Conservation (phyloP, 2,329 filamentous ascomycete genomes). For the Botrytis fragariae region DNA sequence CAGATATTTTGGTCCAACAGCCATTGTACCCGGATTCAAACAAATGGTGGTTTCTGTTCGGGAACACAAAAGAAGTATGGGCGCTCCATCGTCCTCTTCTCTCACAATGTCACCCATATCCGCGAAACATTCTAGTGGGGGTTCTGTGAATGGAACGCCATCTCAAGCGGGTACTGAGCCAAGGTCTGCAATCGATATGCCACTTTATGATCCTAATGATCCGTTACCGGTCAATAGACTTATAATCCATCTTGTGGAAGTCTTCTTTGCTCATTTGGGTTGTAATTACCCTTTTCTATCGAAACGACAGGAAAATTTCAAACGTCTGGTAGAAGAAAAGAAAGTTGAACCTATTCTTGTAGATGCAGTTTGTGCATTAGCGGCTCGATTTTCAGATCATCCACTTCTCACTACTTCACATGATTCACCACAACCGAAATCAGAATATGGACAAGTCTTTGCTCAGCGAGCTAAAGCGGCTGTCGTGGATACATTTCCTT, state of each 20-base stretch:
- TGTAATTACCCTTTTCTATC: slow-evolving; percentile 82
- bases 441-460: slow-evolving; percentile 74
- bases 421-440: slow-evolving; percentile 50
- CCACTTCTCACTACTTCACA: slow-evolving; percentile 51
- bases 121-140: slow-evolving; percentile 23
- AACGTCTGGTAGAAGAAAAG: slow-evolving; percentile 69
- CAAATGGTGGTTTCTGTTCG: slow-evolving; percentile 83
- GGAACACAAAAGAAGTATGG: slow-evolving; percentile 58
- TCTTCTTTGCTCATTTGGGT: slow-evolving; percentile 78
- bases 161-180: slow-evolving; percentile 31
- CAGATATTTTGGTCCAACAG: slow-evolving; percentile 85
- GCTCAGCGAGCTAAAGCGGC: slow-evolving; percentile 80
- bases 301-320: slow-evolving; percentile 62
- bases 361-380: slow-evolving; percentile 79
- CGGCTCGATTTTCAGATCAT: slow-evolving; percentile 70
- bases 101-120: slow-evolving; percentile 34
- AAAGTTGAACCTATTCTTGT: slow-evolving; percentile 63
- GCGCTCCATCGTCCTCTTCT: slow-evolving; percentile 31
- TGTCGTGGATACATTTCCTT: slow-evolving; percentile 78
- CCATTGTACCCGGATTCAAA: slow-evolving; percentile 88
- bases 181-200: slow-evolving; percentile 46
- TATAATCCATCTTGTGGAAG: slow-evolving; percentile 73
- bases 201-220: slow-evolving; percentile 75
- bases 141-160: slow-evolving; percentile 25
- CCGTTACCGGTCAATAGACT: slow-evolving; percentile 68